Evolutionary conservation across 495 filamentous ascomycete genomes (phyloP).

Genomic region (Neurospora discreta): DNA sequence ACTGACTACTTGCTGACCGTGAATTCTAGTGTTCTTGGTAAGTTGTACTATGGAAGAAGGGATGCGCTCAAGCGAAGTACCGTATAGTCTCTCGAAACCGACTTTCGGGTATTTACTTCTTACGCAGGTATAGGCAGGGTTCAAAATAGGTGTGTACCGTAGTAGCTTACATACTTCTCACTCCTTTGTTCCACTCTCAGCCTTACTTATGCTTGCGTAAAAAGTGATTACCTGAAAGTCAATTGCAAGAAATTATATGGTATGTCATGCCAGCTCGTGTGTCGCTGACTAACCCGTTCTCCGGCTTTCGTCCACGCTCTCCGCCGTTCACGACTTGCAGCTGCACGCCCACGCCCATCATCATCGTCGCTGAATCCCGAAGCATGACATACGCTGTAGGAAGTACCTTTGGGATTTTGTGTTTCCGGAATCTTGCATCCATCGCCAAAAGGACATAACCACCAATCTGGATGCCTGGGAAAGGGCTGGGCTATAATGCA

Average conservation of each 20-base stretch:
- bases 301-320: background rate
- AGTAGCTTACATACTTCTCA: too few relatives aligned
- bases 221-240: too few relatives aligned
- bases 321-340: background rate
- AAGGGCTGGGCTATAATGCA: background rate
- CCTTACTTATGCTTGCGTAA: too few relatives aligned
- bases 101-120: too few relatives aligned
- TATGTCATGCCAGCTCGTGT: background rate
- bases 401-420: background rate
- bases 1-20: background rate
- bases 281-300: background rate
- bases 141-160: too few relatives aligned
- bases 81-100: too few relatives aligned
- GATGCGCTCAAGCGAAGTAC: background rate
- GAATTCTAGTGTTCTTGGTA: background rate
- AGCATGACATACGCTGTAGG: background rate
- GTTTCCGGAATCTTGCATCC: background rate
- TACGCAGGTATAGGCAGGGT: too few relatives aligned
- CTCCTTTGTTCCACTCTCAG: too few relatives aligned
- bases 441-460: background rate
- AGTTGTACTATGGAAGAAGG: background rate
- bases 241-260: too few relatives aligned
- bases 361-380: background rate
- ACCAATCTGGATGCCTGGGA: background rate
- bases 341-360: background rate